Evolutionary conservation across 495 filamentous ascomycete species (phyloP).

Genomic region (Letharia lupina): DNA sequence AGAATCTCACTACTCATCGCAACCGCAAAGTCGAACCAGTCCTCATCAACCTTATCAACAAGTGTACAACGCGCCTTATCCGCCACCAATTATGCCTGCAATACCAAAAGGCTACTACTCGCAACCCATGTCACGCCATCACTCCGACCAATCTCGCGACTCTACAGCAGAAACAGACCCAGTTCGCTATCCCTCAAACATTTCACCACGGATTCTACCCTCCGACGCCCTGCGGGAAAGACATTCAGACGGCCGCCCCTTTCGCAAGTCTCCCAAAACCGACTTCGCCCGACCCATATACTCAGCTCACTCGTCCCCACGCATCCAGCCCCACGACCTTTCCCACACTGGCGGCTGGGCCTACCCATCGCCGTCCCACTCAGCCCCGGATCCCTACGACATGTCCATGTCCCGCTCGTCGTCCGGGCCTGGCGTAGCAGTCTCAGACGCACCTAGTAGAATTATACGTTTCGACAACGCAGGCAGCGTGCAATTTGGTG

Average conservation of each 20-base stretch:
- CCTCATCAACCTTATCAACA: slow-evolving; percentile 12
- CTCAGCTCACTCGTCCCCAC: slow-evolving; percentile 19
- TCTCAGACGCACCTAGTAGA: slow-evolving; percentile 9
- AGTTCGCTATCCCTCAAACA: slow-evolving; percentile 9
- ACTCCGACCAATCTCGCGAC: slow-evolving; percentile 31
- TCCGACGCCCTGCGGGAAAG: slow-evolving; percentile 19
- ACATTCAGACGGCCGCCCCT: slow-evolving; percentile 19
- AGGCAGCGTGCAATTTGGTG: slow-evolving; percentile 22
- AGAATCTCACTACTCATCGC: slow-evolving; percentile 10
- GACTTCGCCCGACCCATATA: slow-evolving; percentile 17
- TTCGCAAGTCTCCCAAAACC: slow-evolving; percentile 23
- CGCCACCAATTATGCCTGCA: slow-evolving; percentile 16
- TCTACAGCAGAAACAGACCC: slow-evolving; percentile 27
- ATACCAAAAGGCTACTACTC: slow-evolving; percentile 38
- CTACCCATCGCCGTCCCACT: neutral
- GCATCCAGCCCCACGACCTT: slow-evolving; percentile 23
- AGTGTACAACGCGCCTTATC: slow-evolving; percentile 13
- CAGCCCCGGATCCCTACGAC: slow-evolving; percentile 1
- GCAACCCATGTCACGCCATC: slow-evolving; percentile 49
- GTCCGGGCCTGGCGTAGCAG: slow-evolving; percentile 25
- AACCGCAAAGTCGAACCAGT: slow-evolving; percentile 10
- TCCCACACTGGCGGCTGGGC: slow-evolving; percentile 15
- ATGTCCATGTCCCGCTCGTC: slow-evolving; percentile 21
- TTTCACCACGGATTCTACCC: slow-evolving; percentile 9
- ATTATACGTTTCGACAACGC: slow-evolving; percentile 21